Evolutionary conservation across 495 filamentous ascomycete species (phyloP), one percentile per base, ranked within the genome.

Genomic region (Penicillium bialowiezense): DNA sequence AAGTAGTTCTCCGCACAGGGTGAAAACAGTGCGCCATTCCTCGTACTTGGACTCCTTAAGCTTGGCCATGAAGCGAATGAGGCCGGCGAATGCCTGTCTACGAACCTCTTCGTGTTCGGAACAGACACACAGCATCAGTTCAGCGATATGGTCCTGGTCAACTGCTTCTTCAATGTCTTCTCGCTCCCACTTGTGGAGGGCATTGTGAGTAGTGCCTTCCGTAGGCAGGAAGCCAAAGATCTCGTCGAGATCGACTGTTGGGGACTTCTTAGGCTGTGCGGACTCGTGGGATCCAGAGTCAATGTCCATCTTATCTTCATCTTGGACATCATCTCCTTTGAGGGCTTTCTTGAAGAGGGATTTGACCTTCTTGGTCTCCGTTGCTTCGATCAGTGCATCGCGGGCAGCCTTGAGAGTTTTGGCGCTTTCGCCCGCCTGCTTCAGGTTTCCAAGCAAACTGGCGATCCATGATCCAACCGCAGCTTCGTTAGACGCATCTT

Each of bases 1-100:
- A 7, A 85, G 73, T 5, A 95, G 59, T 59, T 95, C 89, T 53
- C 83, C 88, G 5, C 89, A 72, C 2, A 97, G 76, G 6, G 92
- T 72, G 68, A 83, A 86, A 1, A 89, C 69, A 39, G 90, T 85
- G 19, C 86, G 80, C 66, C 85, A 87, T 61, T 96, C 89, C 15
- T 79, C 76, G 43, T 91, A 87, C 32, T 79, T 78, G 0, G 87
- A 90, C 50, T 78, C 74, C 71, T 88, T 79, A 13, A 92, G 67
- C 53, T 81, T 85, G 12, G 68, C 65, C 51, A 84, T 81, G 53
- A 88, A 80, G 50, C 85, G 83, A 15, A 78, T 66, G 24, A 90
- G 69, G 42, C 79, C 85, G 23, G 72, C 71, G 18, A 88, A 74
- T n/a, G 89, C 89, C 66, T 95, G 87, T 48, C 80, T 78, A 20